Evolutionary conservation across 140 eudicot genomes (phyloP).

Genomic region (Oenanthe javanica): DNA sequence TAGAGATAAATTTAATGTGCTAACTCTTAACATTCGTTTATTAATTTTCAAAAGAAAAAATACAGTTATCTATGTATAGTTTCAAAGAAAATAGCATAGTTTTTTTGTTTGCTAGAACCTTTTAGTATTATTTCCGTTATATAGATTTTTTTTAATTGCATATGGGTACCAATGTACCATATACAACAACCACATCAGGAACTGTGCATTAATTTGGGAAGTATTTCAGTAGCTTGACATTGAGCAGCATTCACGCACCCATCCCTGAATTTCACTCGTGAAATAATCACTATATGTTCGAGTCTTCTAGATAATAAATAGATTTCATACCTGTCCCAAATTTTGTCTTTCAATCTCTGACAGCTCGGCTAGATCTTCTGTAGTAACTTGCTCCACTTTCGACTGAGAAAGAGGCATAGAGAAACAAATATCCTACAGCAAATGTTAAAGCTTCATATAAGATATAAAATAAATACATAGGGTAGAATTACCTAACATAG

Average conservation of each 20-base stretch:
- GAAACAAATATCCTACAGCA: slow-evolving; percentile 49
- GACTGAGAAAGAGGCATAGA: slow-evolving; percentile 73
- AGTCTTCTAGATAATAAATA: neutral
- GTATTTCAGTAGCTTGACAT: neutral
- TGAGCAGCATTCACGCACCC: neutral
- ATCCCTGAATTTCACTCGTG: neutral
- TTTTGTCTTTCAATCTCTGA: slow-evolving; percentile 67
- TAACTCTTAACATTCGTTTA: neutral
- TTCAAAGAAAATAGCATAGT: neutral
- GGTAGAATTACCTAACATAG: neutral
- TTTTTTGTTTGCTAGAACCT: neutral
- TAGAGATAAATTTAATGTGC: neutral
- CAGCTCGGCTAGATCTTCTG: slow-evolving; percentile 81
- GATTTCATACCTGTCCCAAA: slow-evolving; percentile 46
- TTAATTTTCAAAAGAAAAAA: no score
- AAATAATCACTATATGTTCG: neutral
- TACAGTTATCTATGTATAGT: neutral
- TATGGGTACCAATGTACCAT: neutral
- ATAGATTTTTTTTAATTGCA: neutral
- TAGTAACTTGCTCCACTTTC: slow-evolving; percentile 59
- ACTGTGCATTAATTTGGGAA: neutral
- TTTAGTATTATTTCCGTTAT: neutral
- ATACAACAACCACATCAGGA: neutral
- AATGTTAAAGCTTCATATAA: neutral
- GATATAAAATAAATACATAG: neutral